Conservation (phyloP, 108 stramenopile species). For the Poteriospumella lacustris region DNA sequence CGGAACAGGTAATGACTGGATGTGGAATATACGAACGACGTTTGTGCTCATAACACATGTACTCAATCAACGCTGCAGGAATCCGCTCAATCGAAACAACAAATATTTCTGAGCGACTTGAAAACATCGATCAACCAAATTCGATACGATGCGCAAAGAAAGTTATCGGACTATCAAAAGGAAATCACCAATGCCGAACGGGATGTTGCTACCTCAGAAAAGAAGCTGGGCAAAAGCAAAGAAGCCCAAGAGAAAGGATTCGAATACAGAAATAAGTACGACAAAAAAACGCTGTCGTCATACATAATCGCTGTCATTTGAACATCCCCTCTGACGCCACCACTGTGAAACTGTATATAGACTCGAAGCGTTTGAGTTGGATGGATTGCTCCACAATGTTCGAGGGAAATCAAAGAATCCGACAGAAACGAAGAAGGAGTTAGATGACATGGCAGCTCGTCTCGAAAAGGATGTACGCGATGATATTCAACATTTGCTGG, state of each 20-base stretch:
- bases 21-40: neutral
- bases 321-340: no score
- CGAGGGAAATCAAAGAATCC: neutral
- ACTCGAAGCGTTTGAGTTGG: neutral
- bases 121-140: neutral
- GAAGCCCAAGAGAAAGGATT: neutral
- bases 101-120: constrained; percentile 12
- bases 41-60: neutral
- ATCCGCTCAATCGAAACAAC: constrained; percentile 14
- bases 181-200: constrained; percentile 16
- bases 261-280: neutral
- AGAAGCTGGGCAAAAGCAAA: constrained; percentile 1
- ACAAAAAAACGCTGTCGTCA: no score
- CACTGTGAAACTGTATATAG: no score
- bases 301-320: no score
- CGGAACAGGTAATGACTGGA: constrained; percentile 3
- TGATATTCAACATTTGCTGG: neutral
- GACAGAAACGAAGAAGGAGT: no score
- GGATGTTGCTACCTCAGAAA: constrained; percentile 16
- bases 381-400: neutral
- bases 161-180: neutral
- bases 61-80: neutral
- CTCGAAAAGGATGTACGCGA: neutral
- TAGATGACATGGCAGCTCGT: no score
- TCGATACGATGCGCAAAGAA: neutral